Conservation (phyloP, 73 alveolate species). For the Symbiodinium pilosum region DNA sequence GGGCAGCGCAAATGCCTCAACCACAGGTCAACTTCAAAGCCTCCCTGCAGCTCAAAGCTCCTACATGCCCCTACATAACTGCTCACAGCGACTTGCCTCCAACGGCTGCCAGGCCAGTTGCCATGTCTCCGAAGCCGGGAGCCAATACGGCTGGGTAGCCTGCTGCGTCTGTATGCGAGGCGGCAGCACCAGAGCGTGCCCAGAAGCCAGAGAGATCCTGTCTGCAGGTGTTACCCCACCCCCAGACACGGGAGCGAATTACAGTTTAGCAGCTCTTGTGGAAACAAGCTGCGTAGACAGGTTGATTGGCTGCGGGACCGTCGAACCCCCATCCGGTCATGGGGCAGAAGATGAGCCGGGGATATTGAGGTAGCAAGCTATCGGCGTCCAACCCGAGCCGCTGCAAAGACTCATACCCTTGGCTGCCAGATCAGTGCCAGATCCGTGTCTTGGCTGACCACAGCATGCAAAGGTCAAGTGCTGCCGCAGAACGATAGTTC, state of each 20-base stretch:
- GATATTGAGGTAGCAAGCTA: neutral
- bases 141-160: conserved; percentile 13
- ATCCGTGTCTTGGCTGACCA: neutral
- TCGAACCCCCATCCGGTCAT: conserved; percentile 4
- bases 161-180: neutral
- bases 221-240: neutral
- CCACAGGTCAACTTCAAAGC: neutral
- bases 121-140: neutral
- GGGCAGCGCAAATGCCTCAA: conserved; percentile 1
- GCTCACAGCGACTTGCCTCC: neutral
- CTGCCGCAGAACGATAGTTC: neutral
- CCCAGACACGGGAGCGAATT: neutral
- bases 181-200: conserved; percentile 11
- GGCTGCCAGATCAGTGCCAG: neutral
- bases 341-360: neutral
- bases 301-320: neutral
- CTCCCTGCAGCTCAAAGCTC: no score
- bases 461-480: neutral
- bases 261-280: neutral
- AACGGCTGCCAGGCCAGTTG: neutral
- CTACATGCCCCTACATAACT: no score
- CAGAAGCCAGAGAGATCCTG: conserved; percentile 3
- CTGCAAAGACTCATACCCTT: neutral
- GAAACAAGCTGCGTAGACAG: neutral
- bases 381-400: neutral